These are phyloP conservation scores for Sherardia arvensis DNA, from an alignment of 257 asterid genomes.

Conservation along the genomic window DNA sequence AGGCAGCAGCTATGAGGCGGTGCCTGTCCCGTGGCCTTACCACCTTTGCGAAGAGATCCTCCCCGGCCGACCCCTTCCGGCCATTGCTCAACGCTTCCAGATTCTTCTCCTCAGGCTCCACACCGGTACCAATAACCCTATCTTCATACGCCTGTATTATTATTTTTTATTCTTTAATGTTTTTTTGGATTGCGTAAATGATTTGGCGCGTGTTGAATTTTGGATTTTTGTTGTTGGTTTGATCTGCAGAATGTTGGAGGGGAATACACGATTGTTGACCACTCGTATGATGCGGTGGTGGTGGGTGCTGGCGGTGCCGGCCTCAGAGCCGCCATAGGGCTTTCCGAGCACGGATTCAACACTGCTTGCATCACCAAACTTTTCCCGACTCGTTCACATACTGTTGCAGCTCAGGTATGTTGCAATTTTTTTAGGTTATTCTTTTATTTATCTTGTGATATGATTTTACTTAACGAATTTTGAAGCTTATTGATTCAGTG, in stretches of 20 bases:
- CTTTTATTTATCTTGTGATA: background rate
- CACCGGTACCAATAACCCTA: background rate
- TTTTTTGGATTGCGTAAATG: background rate
- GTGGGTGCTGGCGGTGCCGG: slow-evolving; percentile 99
- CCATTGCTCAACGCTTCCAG: slow-evolving; percentile 25
- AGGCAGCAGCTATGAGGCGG: slow-evolving; percentile 75
- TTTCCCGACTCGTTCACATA: slow-evolving; percentile 97
- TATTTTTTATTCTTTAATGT: background rate
- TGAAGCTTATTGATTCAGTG: background rate
- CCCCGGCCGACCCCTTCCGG: slow-evolving; percentile 45
- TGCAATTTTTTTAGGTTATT: background rate
- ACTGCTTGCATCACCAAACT: slow-evolving; percentile 98
- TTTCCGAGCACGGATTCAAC: slow-evolving; percentile 97
- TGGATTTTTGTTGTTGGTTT: background rate
- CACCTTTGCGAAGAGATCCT: slow-evolving; percentile 42
- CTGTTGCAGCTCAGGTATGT: slow-evolving; percentile 94
- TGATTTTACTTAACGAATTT: background rate
- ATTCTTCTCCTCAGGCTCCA: slow-evolving; percentile 52
- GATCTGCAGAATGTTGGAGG: slow-evolving; percentile 50
- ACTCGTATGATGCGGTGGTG: slow-evolving; percentile 96
- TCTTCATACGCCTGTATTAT: background rate
- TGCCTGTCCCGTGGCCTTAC: slow-evolving; percentile 79
- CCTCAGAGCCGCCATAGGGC: slow-evolving; percentile 93
- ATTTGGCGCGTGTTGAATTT: background rate
- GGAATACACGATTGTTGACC: slow-evolving; percentile 85